Percentiles rank a stretch among this genome's conserved stretches.
phyloP scores from a whole-genome alignment of 352 stramenopile genomes.

The Pythium insidiosum region DNA sequence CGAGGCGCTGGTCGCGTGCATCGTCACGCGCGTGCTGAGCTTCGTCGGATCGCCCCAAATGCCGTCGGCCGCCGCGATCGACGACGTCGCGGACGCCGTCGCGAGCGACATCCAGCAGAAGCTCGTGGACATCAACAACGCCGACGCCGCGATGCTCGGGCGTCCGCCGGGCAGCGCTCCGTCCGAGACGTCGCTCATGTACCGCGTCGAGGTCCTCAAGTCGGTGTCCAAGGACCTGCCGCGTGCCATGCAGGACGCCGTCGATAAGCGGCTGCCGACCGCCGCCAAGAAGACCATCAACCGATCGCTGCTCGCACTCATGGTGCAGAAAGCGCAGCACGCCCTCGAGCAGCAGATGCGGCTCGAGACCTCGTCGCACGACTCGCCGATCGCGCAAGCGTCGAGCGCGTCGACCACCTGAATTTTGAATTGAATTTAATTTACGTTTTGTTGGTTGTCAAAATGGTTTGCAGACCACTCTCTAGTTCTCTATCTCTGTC shows the following conservation, averaged over 20 bases:
- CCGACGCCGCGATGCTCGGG: conserved; percentile 12
- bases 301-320: conserved; percentile 56
- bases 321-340: conserved; percentile 73
- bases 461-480: too few relatives aligned
- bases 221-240: conserved; percentile 73
- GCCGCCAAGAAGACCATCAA: conserved; percentile 57
- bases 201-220: conserved; percentile 81
- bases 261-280: conserved; percentile 52
- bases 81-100: conserved; percentile 40
- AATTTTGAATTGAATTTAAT: too few relatives aligned
- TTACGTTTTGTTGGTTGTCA: too few relatives aligned
- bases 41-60: conserved; percentile 50
- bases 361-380: conserved; percentile 27
- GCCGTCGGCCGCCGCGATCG: conserved; percentile 15
- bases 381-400: too few relatives aligned
- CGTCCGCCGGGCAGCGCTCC: conserved; percentile 1
- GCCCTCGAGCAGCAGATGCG: conserved; percentile 69
- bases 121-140: conserved; percentile 40
- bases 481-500: neutral
- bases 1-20: conserved; percentile 48
- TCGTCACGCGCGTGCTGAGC: conserved; percentile 52
- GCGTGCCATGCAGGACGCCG: conserved; percentile 58
- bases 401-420: too few relatives aligned
- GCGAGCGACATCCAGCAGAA: conserved; percentile 56
- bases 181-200: conserved; percentile 69